Conservation (phyloP, 805 yeast genomes). For the Sugiyamaella qingdaonensis region DNA sequence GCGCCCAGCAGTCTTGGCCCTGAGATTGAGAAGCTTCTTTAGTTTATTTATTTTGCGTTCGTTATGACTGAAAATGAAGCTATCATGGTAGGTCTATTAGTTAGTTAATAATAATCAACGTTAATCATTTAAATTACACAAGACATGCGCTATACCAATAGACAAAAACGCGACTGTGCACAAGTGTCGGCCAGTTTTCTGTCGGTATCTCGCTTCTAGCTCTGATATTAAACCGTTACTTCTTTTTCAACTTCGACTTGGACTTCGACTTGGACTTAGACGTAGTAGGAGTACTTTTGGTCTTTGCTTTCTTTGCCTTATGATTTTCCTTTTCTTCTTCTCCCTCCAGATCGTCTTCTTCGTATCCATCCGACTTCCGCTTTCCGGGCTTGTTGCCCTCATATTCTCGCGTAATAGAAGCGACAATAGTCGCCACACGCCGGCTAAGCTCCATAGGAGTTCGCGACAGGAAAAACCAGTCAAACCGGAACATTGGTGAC, state of each 20-base stretch:
- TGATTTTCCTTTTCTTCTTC: constrained; percentile 10
- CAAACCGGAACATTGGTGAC: constrained; percentile 77
- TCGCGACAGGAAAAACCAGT: constrained; percentile 81
- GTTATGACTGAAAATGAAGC: too few species aligned
- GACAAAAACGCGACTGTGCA: too few species aligned
- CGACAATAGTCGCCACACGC: constrained; percentile 73
- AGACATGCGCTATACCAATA: too few species aligned
- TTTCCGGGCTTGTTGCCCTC: constrained; percentile 31
- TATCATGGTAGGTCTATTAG: too few species aligned
- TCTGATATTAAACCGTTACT: too few species aligned
- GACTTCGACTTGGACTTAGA: neutral
- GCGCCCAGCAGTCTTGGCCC: constrained; percentile 59
- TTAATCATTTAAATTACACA: neutral
- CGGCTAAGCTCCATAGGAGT: constrained; percentile 73
- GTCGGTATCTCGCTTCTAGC: too few species aligned
- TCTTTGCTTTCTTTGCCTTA: constrained; percentile 9
- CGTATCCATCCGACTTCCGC: constrained; percentile 15
- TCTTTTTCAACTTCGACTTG: neutral
- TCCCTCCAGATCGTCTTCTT: constrained; percentile 11
- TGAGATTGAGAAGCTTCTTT: constrained; percentile 55
- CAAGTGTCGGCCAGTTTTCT: too few species aligned
- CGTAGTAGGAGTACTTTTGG: neutral
- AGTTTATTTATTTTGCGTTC: neutral
- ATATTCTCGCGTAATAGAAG: constrained; percentile 68
- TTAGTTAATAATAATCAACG: neutral